Percentiles rank a stretch among this genome's conserved stretches.
Conservation (phyloP, 176 grass and related monocot genomes). For the Cenchrus americanus region DNA sequence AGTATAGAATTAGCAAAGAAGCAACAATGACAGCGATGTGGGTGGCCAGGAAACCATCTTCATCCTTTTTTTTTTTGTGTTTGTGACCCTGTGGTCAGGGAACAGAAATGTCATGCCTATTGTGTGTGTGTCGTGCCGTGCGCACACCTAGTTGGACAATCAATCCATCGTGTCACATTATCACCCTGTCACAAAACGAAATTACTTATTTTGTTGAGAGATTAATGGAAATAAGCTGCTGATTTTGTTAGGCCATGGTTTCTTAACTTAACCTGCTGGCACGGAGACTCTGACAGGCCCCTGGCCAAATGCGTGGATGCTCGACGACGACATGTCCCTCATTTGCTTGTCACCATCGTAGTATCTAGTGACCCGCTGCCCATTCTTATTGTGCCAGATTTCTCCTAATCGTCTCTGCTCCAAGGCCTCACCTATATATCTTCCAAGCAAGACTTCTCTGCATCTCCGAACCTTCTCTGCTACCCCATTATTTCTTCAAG, state of each 20-base stretch:
- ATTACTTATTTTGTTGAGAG: not conserved
- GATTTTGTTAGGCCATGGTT: constrained; percentile 13
- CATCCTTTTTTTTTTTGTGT: no score
- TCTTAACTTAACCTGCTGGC: not conserved
- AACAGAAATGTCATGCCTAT: no score
- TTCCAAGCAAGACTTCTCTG: constrained; percentile 17
- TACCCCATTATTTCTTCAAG: not conserved
- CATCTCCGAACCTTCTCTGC: constrained; percentile 2
- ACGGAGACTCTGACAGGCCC: constrained; percentile 13
- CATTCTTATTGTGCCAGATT: constrained; percentile 20
- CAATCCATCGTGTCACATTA: not conserved
- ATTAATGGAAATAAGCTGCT: not conserved
- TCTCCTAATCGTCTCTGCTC: not conserved
- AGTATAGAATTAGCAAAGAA: no score
- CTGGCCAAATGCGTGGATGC: constrained; percentile 2
- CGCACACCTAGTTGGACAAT: no score
- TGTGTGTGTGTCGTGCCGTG: no score
- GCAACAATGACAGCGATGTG: no score
- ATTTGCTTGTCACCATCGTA: constrained; percentile 38
- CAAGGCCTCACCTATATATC: constrained; percentile 54
- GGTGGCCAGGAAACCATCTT: no score
- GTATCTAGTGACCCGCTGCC: not conserved
- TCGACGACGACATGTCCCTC: constrained; percentile 20
- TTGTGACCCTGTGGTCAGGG: no score
- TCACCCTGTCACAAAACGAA: not conserved